Base-by-base conservation (phyloP, 805 yeast species). In the Candida schatavii region DNA sequence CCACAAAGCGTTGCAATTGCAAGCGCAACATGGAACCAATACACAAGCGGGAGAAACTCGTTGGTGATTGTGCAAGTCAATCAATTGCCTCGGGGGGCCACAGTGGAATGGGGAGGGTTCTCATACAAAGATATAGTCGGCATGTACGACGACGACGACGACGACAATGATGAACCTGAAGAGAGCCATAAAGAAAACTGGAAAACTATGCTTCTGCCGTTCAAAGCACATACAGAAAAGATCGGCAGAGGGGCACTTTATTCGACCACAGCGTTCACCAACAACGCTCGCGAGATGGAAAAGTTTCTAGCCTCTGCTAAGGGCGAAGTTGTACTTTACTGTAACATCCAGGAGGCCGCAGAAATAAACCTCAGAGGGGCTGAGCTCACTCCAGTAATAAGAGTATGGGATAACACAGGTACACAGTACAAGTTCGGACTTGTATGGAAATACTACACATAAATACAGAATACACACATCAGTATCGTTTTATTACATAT, bases 61-160 rank as follows among this genome's bases (percentile, higher is more conserved):
- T 55, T 84, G 28, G 55, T 81, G 10, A 66, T 84, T 10, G 83
- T 78, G 0, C 68, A 74, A 49, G 83, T 85, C 0, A 58, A 67
- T 0, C 71, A 62, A 26, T 63, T 88, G 39, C 96, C 96, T 4
- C 75, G 74, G 40, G 66, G 68, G 30, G 88, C 90, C 0, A 56
- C 58, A 17, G 75, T 84, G 26, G 96, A 88, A 63, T 85, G 95
- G 91, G 78, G 83, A 28, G 95, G 91, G 1, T 46, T 76, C 3
- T 60, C 79, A 4, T 78, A 70, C 46, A 72, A 74, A 42, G 64
- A 65, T 21, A 47, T 56, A 2, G 46, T 48, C 14, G 62, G 53
- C 2, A 50, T 68, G 51, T 66, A 70, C 39, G 75, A 67, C 3
- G 70, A 70, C 31, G 65, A 65, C n/a, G 71, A 69, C 33, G 75